Base-by-base conservation (phyloP, 768 basidiomycete genomes). In the Macrolepiota fuliginosa region DNA sequence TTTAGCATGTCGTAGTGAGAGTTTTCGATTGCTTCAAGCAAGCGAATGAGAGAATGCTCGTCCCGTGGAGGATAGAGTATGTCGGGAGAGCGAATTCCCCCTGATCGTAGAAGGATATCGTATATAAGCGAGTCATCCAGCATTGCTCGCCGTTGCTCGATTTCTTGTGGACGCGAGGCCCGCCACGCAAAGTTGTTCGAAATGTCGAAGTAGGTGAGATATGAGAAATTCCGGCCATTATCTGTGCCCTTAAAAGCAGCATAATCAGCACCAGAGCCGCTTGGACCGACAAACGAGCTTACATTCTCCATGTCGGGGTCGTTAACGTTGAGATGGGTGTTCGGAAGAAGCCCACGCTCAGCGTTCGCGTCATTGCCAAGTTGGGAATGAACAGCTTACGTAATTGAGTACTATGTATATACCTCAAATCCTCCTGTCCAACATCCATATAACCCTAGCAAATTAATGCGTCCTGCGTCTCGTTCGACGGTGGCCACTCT, bases 1-100 rank as follows among this genome's bases (percentile, higher is more conserved):
- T 94, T 94, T 58, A 94, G 79, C 35, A 75, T 69, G 72, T 94
- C 92, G 64, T 91, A 94, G 3, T 74, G 69, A 0, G 85, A 89
- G 27, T 74, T 64, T 46, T 82, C 79, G 63, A 94, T 89, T 17
- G 83, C 83, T 24, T 80, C 76, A 53, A 94, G 73, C 3, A 94
- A 77, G 11, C 74, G 76, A 51, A 78, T 69, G n/a, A 94, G 81
- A 1, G 79, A 72, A 10, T 74, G 72, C 45, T 77, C 74, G 71
- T 86, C 83, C 22, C 72, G 70, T 1, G 92, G 92, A 17, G 92
- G 92, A 69, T 88, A 94, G 3, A 90, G 74, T 12, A 79, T 75
- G 65, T 87, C 83, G 1, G 88, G 81, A 24, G 80, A 77, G 9
- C 73, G 77, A 54, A 92, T 77, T 5, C 87, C 84, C 24, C 90